Evolutionary conservation across 164 flowering plant genomes (phyloP).

Genomic region (Tinospora cordifolia): DNA sequence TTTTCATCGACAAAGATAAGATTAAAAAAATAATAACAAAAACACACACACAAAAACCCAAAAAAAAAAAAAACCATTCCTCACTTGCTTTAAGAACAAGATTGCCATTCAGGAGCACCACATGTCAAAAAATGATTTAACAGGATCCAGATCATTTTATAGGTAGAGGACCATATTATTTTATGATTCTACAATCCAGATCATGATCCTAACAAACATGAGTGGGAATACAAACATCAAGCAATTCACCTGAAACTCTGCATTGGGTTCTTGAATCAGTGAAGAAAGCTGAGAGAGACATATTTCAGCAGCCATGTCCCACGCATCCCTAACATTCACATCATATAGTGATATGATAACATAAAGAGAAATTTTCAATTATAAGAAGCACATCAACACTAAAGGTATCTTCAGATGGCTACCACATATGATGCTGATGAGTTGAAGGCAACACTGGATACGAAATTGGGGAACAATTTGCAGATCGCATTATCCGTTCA

Average conservation of each 20-base stretch:
- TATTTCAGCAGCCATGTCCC: slow-evolving; percentile 99
- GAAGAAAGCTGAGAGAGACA: slow-evolving; percentile 87
- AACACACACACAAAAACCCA: too few species aligned
- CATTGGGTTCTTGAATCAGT: slow-evolving; percentile 67
- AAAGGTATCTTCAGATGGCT: slow-evolving; percentile 12
- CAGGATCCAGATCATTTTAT: too few species aligned
- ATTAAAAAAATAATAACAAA: too few species aligned
- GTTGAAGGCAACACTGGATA: slow-evolving; percentile 89
- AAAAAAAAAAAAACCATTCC: too few species aligned
- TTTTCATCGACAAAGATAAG: too few species aligned
- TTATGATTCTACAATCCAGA: too few species aligned
- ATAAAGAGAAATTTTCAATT: background rate
- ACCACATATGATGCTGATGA: slow-evolving; percentile 99
- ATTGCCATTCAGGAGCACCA: too few species aligned
- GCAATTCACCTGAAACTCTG: slow-evolving; percentile 69
- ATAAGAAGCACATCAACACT: background rate
- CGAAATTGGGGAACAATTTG: slow-evolving; percentile 94
- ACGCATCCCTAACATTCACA: slow-evolving; percentile 72
- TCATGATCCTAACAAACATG: too few species aligned
- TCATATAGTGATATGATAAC: slow-evolving; percentile 8
- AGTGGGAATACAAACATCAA: background rate
- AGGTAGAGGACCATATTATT: too few species aligned
- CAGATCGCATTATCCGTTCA: slow-evolving; percentile 97
- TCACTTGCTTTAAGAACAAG: too few species aligned
- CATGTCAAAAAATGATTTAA: too few species aligned